phyloP scores from a whole-genome alignment of 768 basidiomycete genomes.

The Macrolepiota dolichaula region DNA sequence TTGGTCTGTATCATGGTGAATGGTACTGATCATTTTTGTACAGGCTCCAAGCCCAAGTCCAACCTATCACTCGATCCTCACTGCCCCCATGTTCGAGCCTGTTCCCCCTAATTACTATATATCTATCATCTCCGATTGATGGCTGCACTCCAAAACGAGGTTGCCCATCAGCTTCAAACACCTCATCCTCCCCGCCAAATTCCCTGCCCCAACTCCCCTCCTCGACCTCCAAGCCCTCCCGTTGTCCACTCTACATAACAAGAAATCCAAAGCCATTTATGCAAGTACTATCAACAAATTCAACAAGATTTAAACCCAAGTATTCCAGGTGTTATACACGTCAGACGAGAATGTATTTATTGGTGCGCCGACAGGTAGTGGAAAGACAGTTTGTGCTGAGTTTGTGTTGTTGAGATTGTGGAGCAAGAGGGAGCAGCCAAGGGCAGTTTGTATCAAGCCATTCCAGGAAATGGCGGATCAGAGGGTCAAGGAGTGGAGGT shows the following conservation, averaged over 20 bases:
- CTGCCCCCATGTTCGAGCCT: slow-evolving; percentile 95
- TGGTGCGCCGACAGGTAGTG: slow-evolving; percentile 94
- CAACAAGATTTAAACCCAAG: slow-evolving; percentile 99
- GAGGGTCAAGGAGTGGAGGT: slow-evolving; percentile 84
- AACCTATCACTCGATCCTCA: slow-evolving; percentile 96
- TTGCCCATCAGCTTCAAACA: slow-evolving; percentile 97
- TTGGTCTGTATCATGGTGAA: background rate
- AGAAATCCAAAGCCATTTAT: slow-evolving; percentile 88
- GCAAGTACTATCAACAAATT: slow-evolving; percentile 76
- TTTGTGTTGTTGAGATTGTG: slow-evolving; percentile 94
- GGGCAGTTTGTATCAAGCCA: slow-evolving; percentile 94
- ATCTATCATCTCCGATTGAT: slow-evolving; percentile 90
- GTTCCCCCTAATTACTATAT: slow-evolving; percentile 99
- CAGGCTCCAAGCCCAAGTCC: slow-evolving; percentile 91
- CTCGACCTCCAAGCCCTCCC: slow-evolving; percentile 92
- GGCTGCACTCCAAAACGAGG: slow-evolving; percentile 93
- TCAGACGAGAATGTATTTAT: slow-evolving; percentile 97
- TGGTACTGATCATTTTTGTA: background rate
- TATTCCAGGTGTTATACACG: slow-evolving; percentile 96
- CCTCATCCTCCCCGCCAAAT: slow-evolving; percentile 94
- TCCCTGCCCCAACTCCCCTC: slow-evolving; percentile 88
- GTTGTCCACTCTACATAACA: slow-evolving; percentile 88
- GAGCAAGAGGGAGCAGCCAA: slow-evolving; percentile 77
- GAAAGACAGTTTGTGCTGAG: slow-evolving; percentile 97
- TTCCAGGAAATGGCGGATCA: slow-evolving; percentile 97